A percentile compares a stretch with the other conserved stretches of the same genome.
Conservation (phyloP, 106 monocot genomes). For the Allium cepa region DNA sequence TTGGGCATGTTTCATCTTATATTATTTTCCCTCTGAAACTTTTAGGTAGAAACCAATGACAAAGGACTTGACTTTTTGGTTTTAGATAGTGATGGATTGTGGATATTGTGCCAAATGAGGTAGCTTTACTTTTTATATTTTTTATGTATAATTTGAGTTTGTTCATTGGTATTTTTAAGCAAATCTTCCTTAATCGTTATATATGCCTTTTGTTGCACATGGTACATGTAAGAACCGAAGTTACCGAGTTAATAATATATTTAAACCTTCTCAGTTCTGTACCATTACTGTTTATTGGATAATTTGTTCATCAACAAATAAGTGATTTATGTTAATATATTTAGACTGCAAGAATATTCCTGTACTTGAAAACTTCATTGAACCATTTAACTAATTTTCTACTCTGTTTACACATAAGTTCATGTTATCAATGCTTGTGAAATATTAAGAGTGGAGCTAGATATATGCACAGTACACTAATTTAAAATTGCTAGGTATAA, state of each 20-base stretch:
- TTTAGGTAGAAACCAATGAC: constrained; percentile 1
- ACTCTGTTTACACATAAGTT: too few species aligned
- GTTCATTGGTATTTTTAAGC: background rate
- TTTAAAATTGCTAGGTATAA: too few species aligned
- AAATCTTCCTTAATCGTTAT: background rate
- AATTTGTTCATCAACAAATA: background rate
- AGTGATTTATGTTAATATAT: too few species aligned
- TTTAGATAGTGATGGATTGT: constrained; percentile 6
- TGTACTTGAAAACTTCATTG: too few species aligned
- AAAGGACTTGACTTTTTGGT: background rate
- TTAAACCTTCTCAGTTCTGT: background rate
- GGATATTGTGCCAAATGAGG: constrained; percentile 6
- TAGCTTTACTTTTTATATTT: background rate
- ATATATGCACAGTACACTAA: too few species aligned
- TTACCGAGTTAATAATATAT: background rate
- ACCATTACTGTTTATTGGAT: background rate
- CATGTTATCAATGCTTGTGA: too few species aligned
- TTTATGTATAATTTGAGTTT: background rate
- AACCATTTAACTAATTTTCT: too few species aligned
- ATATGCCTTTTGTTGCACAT: background rate
- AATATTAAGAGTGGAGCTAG: too few species aligned
- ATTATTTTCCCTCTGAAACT: background rate
- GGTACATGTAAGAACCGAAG: background rate
- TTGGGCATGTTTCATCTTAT: background rate
- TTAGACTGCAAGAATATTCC: too few species aligned